Evolutionary conservation across 2,329 filamentous ascomycete species (phyloP).

Genomic region (Fusarium dlaminii): DNA sequence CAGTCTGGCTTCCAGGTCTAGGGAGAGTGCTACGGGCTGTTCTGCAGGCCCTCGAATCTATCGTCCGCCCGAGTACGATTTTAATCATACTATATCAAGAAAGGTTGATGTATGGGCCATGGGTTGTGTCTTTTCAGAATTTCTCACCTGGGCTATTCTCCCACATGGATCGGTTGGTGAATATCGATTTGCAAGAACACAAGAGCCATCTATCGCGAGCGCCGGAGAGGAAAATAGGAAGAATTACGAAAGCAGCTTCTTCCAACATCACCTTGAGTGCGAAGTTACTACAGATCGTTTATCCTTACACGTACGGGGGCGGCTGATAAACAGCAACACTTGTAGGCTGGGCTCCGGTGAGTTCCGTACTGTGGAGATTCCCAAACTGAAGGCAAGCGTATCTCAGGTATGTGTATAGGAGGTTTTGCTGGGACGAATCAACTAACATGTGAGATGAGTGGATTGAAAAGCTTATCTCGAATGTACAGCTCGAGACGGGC

Average conservation of each 20-base stretch:
- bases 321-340: neutral
- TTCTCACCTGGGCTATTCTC: neutral
- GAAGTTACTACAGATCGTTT: neutral
- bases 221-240: too few species aligned
- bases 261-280: neutral
- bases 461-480: neutral
- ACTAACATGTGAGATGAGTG: neutral
- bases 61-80: neutral
- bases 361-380: neutral
- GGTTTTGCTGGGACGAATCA: fast-evolving
- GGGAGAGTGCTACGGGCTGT: neutral
- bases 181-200: neutral
- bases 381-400: neutral
- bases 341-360: neutral
- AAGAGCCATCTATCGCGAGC: neutral
- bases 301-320: neutral
- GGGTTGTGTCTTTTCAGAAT: neutral
- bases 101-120: neutral
- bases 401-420: neutral
- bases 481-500: neutral
- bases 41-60: neutral
- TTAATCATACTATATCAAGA: neutral
- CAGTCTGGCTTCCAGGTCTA: neutral
- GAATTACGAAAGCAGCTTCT: neutral
- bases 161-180: neutral